Evolutionary conservation across 2,329 filamentous ascomycete genomes (phyloP).

Genomic region (Trichoderma sp.): DNA sequence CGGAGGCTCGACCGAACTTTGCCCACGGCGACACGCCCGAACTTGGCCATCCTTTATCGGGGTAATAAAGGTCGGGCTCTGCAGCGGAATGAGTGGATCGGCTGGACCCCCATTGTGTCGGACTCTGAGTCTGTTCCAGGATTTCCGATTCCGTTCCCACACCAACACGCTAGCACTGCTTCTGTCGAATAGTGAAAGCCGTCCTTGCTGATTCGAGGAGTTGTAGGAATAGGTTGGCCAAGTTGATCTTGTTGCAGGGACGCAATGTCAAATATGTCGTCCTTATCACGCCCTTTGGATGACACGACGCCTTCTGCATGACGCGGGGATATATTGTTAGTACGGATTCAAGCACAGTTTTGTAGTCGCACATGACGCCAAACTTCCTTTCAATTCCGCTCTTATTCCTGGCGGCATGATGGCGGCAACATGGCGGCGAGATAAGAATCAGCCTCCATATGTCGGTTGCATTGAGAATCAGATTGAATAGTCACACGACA

Average conservation of each 20-base stretch:
- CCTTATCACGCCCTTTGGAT: constrained; percentile 9
- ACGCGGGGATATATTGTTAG: background rate
- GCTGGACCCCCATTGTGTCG: background rate
- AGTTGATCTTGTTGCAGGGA: background rate
- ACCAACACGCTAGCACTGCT: background rate
- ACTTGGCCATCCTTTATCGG: constrained; percentile 16
- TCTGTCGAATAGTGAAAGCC: background rate
- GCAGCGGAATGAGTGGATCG: constrained; percentile 9
- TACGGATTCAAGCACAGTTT: background rate
- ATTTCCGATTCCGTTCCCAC: background rate
- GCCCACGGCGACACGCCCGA: background rate
- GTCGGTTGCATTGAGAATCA: background rate
- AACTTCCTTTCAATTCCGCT: background rate
- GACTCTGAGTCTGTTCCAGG: background rate
- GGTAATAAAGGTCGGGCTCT: constrained; percentile 17
- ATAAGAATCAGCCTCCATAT: background rate
- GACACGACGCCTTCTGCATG: constrained; percentile 12
- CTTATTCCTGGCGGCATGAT: background rate
- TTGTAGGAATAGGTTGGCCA: background rate
- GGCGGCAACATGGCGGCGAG: background rate
- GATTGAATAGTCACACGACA: background rate
- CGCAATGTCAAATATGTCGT: constrained; percentile 19
- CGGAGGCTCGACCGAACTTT: background rate
- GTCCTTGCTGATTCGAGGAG: background rate
- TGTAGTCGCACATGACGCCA: background rate